These are phyloP conservation scores for Parasarocladium wereldwijsianum DNA, from an alignment of 2,329 filamentous ascomycete species.

Conservation along the genomic window DNA sequence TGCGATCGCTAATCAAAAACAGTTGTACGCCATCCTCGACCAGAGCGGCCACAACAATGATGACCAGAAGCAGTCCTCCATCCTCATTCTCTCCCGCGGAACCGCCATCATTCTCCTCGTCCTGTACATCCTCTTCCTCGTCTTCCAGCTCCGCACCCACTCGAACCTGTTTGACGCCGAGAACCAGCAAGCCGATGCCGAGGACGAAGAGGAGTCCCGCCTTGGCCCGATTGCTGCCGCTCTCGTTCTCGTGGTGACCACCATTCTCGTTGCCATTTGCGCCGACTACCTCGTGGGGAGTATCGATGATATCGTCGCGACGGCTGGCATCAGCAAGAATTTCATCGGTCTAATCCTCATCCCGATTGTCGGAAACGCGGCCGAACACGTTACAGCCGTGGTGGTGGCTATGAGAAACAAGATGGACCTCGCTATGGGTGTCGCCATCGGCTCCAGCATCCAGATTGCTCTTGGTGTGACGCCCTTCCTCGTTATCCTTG, in stretches of 20 bases:
- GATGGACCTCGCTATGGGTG: slow-evolving; percentile 60
- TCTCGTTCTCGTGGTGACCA: slow-evolving; percentile 54
- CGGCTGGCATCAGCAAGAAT: slow-evolving; percentile 59
- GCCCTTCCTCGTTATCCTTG: slow-evolving; percentile 64
- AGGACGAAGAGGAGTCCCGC: slow-evolving; percentile 29
- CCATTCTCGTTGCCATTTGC: slow-evolving; percentile 55
- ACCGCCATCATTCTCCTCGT: slow-evolving; percentile 61
- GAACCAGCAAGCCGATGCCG: slow-evolving; percentile 26
- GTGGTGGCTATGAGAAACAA: slow-evolving; percentile 67
- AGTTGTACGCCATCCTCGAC: slow-evolving; percentile 53
- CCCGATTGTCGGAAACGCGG: slow-evolving; percentile 67
- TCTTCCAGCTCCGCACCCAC: slow-evolving; percentile 67
- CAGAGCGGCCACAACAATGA: slow-evolving; percentile 17
- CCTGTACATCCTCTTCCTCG: slow-evolving; percentile 63
- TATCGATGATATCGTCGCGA: slow-evolving; percentile 58
- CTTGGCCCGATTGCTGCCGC: slow-evolving; percentile 50
- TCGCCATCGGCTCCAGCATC: slow-evolving; percentile 69
- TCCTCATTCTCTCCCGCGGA: slow-evolving; percentile 58
- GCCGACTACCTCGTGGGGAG: slow-evolving; percentile 66
- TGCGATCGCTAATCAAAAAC: not conserved
- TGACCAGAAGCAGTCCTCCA: slow-evolving; percentile 34
- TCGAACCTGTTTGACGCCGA: slow-evolving; percentile 54
- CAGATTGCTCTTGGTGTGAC: slow-evolving; percentile 75
- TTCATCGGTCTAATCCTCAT: slow-evolving; percentile 71
- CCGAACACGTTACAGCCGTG: slow-evolving; percentile 69